Evolutionary conservation across 1,284 basidiomycete species (phyloP), one percentile per base, ranked within the genome.

Genomic region (Taiwanofungus camphoratus): DNA sequence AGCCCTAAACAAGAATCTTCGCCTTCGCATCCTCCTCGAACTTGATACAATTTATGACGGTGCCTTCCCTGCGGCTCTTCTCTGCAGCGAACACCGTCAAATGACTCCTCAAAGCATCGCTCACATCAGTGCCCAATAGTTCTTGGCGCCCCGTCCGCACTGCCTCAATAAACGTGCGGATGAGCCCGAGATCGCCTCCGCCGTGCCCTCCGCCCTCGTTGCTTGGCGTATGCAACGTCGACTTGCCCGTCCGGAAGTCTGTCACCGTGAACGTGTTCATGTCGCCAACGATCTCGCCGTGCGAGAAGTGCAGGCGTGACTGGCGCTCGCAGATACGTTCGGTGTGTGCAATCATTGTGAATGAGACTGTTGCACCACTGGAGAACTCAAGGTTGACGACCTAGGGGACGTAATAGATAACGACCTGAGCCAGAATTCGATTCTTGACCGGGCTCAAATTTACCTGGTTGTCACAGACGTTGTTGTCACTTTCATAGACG

Each of bases 81-180:
- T 92, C 89, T 30, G 87, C 87, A 38, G 89, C 89, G 65, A 92
- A 92, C 32, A 91, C 87, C 2, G 84, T 79, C 54, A 92, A 59
- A 64, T 92, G 89, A 52, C 82, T 87, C 59, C 73, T 78, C 48
- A 92, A 61, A 21, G 88, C 76, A 43, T 90, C 85, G 9, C 68
- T 65, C 0, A 87, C 68, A 54, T 77, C 67, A 9, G 85, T 86
- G 30, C 79, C 83, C 24, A 91, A 71, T 32, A 74, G 49, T 2
- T 69, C 64, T 65, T 91, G 88, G 43, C 72, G 66, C 6, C 74
- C 74, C 5, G 67, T 70, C 39, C 70, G 69, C 27, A 92, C 85
- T 0, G 87, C 88, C 49, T 82, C 65, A 22, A 91, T 70, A 57
- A 92, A 92, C 6, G 82, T 64, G 27, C 70, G 62, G 21, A 85